Evolutionary conservation across 2,329 filamentous ascomycete genomes (phyloP), one percentile per base, ranked within the genome.

Genomic region (Ceratocystiopsis brevicomis): DNA sequence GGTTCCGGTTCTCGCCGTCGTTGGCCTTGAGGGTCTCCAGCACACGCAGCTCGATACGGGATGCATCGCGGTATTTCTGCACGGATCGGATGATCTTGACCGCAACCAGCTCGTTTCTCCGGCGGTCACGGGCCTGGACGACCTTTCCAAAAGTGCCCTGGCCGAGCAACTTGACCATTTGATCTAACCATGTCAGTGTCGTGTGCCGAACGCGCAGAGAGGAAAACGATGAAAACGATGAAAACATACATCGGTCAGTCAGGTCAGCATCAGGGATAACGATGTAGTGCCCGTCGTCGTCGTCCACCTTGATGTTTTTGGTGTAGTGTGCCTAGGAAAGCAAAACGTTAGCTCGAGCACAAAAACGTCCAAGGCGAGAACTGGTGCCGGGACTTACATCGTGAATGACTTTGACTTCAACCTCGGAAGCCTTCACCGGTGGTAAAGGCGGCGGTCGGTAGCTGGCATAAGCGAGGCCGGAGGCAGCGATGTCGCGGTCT

Each of bases 91-190:
- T 96, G 59, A 98, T 93, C 61, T 98, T 98, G 61, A 98, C 85
- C 33, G 90, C 90, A 36, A 93, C 92, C 6, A 69, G 58, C 57
- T 87, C 84, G 52, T 79, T 79, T 49, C 77, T 78, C 53, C 73
- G 73, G 47, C 75, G 75, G 57, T 98, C 90, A 52, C 75, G 78
- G 42, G 90, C 90, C 60, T 95, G 81, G 16, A 98, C 90, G 15
- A 98, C 90, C 61, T 98, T 98, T 56, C 90, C 90, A 57, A 98
- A 98, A 0, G 90, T 98, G 49, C 90, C 90, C 62, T 98, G 90
- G 18, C 90, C 90, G 13, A 98, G 78, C 25, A 96, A 70, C 53
- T 85, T 86, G 48, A 81, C 69, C 53, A 98, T 88, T 63, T 82
- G 77, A 60, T 96, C 87, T 94, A 51, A 13, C 4, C 37, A 37